Percentiles rank a stretch among this genome's conserved stretches.
phyloP scores from a whole-genome alignment of 768 basidiomycete species.

The Lactarius vividus region DNA sequence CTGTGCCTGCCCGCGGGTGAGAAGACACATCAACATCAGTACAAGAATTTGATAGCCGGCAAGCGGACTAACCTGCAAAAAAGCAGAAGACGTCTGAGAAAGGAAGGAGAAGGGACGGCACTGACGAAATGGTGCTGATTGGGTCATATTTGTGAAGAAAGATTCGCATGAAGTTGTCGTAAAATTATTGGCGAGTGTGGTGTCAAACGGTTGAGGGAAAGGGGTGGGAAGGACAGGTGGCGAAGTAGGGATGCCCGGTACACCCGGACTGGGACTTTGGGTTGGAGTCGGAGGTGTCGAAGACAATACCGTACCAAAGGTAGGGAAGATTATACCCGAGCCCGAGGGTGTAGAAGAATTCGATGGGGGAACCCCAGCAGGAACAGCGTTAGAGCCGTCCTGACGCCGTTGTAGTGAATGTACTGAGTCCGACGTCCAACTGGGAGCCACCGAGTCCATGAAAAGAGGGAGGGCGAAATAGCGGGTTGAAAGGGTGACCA shows the following conservation, averaged over 20 bases:
- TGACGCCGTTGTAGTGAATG: conserved; percentile 19
- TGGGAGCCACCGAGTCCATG: conserved; percentile 41
- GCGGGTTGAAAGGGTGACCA: conserved; percentile 53
- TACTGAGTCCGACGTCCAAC: conserved; percentile 11
- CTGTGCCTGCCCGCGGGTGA: conserved; percentile 52
- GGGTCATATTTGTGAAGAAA: conserved; percentile 78
- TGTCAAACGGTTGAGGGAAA: conserved; percentile 75
- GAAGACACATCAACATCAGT: conserved; percentile 19
- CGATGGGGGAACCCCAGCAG: background rate
- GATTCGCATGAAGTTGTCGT: conserved; percentile 59
- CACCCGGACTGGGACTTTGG: conserved; percentile 10
- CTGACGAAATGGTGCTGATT: conserved; percentile 53
- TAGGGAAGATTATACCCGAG: conserved; percentile 10
- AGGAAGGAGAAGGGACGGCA: conserved; percentile 77
- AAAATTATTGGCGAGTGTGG: conserved; percentile 61
- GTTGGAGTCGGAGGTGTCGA: conserved; percentile 32
- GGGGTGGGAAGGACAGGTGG: conserved; percentile 64
- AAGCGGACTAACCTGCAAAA: conserved; percentile 47
- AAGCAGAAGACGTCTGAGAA: conserved; percentile 50
- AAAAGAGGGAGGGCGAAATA: conserved; percentile 48
- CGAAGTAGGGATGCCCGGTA: conserved; percentile 50
- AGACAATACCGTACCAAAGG: conserved; percentile 25
- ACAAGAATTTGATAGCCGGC: conserved; percentile 5
- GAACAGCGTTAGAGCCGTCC: background rate
- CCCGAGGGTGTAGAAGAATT: background rate